phyloP scores from a whole-genome alignment of 805 yeast species.

The Myxozyma kluyveri region DNA sequence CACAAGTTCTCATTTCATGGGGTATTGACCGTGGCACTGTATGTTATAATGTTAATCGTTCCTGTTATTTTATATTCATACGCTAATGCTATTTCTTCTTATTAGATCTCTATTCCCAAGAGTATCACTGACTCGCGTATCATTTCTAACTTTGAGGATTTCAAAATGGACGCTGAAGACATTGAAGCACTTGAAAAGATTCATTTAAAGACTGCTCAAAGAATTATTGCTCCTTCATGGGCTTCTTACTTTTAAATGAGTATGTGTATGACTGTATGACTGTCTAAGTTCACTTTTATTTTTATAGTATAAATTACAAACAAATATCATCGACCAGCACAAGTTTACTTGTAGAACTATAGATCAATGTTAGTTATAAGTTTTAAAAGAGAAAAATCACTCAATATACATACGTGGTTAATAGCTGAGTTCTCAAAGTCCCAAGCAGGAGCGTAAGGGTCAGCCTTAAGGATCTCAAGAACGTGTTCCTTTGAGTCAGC shows the following conservation, averaged over 20 bases:
- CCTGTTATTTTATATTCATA: constrained; percentile 37
- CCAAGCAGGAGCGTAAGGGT: constrained; percentile 16
- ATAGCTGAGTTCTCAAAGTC: constrained; percentile 12
- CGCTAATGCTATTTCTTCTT: not conserved
- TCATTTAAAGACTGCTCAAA: not conserved
- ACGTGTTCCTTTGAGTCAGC: constrained; percentile 19
- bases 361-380: not conserved
- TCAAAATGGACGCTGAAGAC: constrained; percentile 46
- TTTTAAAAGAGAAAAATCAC: not conserved
- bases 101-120: constrained; percentile 51
- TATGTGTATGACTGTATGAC: not conserved
- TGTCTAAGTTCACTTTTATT: not conserved
- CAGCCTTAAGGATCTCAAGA: constrained; percentile 4
- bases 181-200: constrained; percentile 37
- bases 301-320: not conserved
- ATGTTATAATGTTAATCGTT: constrained; percentile 57
- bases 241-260: constrained; percentile 8
- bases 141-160: constrained; percentile 41
- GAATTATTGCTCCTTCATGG: constrained; percentile 22
- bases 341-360: not conserved
- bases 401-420: constrained; percentile 10
- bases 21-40: constrained; percentile 58
- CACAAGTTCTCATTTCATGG: constrained; percentile 58
- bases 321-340: not conserved
- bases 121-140: constrained; percentile 67